Evolutionary conservation across 177 flowering plant species (phyloP).

Genomic region (Vitis hybrid): DNA sequence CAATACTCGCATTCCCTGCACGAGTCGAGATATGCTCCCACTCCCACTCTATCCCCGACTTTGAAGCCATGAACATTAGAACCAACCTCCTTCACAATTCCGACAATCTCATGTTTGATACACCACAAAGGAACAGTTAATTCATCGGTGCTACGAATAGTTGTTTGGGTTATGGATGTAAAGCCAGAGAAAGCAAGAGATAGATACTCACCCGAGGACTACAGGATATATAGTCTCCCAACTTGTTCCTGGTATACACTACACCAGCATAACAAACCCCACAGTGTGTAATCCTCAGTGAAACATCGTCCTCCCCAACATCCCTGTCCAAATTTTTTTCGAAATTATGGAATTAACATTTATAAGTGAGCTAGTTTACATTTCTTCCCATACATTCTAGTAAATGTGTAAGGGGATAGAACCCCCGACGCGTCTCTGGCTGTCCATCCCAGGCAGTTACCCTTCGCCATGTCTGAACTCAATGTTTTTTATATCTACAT

Average conservation of each 20-base stretch:
- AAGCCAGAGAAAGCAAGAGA: too few relatives aligned
- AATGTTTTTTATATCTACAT: too few relatives aligned
- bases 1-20: conserved; percentile 45
- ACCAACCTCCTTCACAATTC: conserved; percentile 42
- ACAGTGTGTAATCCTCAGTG: conserved; percentile 52
- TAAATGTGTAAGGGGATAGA: too few relatives aligned
- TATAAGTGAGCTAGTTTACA: too few relatives aligned
- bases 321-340: conserved; percentile 25
- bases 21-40: conserved; percentile 43
- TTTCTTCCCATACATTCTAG: too few relatives aligned
- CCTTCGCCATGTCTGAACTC: too few relatives aligned
- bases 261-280: conserved; percentile 69
- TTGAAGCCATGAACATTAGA: conserved; percentile 33
- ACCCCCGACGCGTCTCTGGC: too few relatives aligned
- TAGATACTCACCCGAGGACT: conserved; percentile 53
- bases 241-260: conserved; percentile 41
- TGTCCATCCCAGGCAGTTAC: too few relatives aligned
- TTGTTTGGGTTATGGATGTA: too few relatives aligned
- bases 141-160: too few relatives aligned
- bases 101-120: conserved; percentile 48
- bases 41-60: conserved; percentile 44
- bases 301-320: conserved; percentile 51
- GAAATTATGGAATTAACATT: too few relatives aligned
- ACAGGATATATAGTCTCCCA: conserved; percentile 48
- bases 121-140: too few relatives aligned